Percentiles rank a stretch among this genome's conserved stretches.
These are phyloP conservation scores for Pleurotus giganteus DNA, from an alignment of 768 basidiomycete species.

Conservation along the genomic window DNA sequence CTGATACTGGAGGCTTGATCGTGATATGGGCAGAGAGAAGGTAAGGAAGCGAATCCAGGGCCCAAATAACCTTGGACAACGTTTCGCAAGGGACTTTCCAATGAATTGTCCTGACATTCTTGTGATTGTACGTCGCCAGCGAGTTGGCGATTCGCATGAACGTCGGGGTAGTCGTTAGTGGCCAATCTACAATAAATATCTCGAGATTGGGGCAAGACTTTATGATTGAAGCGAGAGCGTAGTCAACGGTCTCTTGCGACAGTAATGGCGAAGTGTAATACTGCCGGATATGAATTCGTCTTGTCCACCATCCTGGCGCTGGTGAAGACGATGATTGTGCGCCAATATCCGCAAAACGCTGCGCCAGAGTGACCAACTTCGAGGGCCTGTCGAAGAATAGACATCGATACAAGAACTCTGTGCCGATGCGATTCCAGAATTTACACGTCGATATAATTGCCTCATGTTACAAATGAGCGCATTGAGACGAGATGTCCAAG, in stretches of 20 bases:
- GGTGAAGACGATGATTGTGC: constrained; percentile 42
- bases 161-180: constrained; percentile 42
- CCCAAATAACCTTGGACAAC: constrained; percentile 69
- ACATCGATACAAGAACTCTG: constrained; percentile 67
- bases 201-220: constrained; percentile 70
- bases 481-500: not conserved
- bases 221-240: constrained; percentile 56
- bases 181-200: constrained; percentile 68
- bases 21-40: constrained; percentile 58
- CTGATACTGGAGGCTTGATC: constrained; percentile 32
- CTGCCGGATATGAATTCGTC: constrained; percentile 66
- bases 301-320: constrained; percentile 68
- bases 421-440: constrained; percentile 57
- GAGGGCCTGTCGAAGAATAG: constrained; percentile 64
- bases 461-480: constrained; percentile 30
- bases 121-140: constrained; percentile 47
- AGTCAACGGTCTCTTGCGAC: constrained; percentile 48
- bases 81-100: constrained; percentile 56
- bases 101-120: constrained; percentile 57
- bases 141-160: constrained; percentile 68
- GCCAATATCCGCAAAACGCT: constrained; percentile 25
- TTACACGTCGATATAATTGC: constrained; percentile 68
- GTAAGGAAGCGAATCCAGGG: constrained; percentile 57
- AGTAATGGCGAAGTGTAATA: constrained; percentile 38
- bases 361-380: constrained; percentile 49